Base-by-base conservation (phyloP, 768 basidiomycete genomes). In the Agaricus sinodeliciosus region DNA sequence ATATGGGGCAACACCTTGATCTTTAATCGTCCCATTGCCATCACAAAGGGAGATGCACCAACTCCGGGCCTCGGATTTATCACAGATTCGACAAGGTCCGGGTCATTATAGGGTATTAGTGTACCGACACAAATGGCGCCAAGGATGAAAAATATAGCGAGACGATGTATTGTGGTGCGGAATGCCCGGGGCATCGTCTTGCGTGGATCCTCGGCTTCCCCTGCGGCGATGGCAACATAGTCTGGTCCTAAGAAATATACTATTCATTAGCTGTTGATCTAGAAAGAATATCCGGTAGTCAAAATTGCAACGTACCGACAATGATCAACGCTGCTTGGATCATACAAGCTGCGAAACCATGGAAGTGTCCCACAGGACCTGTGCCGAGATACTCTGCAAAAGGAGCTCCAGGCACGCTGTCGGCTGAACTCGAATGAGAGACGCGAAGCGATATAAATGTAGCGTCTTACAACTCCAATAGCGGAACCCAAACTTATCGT, bases 21-120 rank as follows among this genome's bases (percentile, higher is more conserved):
- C 7, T 82, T 75, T 26, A 88, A 73, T 36, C 77, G 74, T 50
- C 70, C 68, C 75, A 93, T 88, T 15, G 89, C 90, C 55, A 93
- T 85, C 40, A 93, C 90, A 68, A 90, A 94, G 0, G 91, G 90
- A 5, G 86, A 88, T 31, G 85, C 70, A 2, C 82, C 81, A 35
- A 76, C 75, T 18, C 76, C 76, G 2, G 77, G 74, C 34, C 66
- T 66, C 0, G 89, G 87, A 47, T 78, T 76, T 1, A 80, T 80
- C 15, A 79, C 62, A 0, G 75, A 78, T 43, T 65, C 60, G 40
- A 83, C 68, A 26, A 90, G 72, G 44, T 72, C 60, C 1, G 74
- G 70, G 61, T 90, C 84, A 57, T 81, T 77, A 61, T 81, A 88
- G 1, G 87, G 85, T 16, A 93, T 83, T 37, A 92, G 76, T 71